A percentile compares a stretch with the other conserved stretches of the same genome.
phyloP scores from a whole-genome alignment of 2,329 filamentous ascomycete genomes.

The Pseudopyrenochaeta lycopersici region DNA sequence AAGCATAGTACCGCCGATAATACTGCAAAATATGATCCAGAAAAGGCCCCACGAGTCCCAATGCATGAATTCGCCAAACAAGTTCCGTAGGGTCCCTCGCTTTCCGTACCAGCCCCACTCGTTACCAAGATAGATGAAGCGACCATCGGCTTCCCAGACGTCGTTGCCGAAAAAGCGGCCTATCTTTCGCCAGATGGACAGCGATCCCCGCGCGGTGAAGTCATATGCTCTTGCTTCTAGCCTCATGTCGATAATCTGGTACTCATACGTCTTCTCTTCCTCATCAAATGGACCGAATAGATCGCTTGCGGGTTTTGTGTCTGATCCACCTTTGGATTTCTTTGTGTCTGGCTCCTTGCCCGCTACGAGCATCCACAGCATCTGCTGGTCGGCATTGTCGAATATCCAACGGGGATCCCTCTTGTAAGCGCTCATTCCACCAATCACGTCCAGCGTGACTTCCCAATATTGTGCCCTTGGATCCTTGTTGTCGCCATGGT shows the following conservation, averaged over 20 bases:
- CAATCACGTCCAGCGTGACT: slow-evolving; percentile 41
- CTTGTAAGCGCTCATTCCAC: slow-evolving; percentile 16
- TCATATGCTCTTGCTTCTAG: slow-evolving; percentile 31
- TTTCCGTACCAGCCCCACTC: slow-evolving; percentile 46
- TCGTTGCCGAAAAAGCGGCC: slow-evolving; percentile 40
- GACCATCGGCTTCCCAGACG: slow-evolving; percentile 30
- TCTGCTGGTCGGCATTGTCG: slow-evolving; percentile 32
- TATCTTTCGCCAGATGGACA: slow-evolving; percentile 26
- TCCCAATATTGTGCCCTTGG: slow-evolving; percentile 34
- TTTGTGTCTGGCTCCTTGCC: slow-evolving; percentile 25
- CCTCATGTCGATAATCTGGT: slow-evolving; percentile 33
- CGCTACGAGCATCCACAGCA: slow-evolving; percentile 35
- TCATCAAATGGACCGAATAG: slow-evolving; percentile 25
- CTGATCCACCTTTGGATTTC: slow-evolving; percentile 6
- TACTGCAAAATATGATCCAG: slow-evolving; percentile 27
- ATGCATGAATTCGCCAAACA: slow-evolving; percentile 34
- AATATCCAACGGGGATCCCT: slow-evolving; percentile 26
- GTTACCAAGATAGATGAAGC: slow-evolving; percentile 32
- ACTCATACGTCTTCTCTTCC: slow-evolving; percentile 30
- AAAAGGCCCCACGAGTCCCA: slow-evolving; percentile 35
- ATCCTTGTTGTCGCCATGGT: slow-evolving; percentile 15
- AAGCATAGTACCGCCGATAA: slow-evolving; percentile 24
- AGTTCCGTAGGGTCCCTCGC: slow-evolving; percentile 37
- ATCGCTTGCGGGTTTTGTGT: slow-evolving; percentile 20
- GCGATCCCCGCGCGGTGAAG: slow-evolving; percentile 18